Evolutionary conservation across 305 asterid species (phyloP).

Genomic region (Stenogyne calaminthoides): DNA sequence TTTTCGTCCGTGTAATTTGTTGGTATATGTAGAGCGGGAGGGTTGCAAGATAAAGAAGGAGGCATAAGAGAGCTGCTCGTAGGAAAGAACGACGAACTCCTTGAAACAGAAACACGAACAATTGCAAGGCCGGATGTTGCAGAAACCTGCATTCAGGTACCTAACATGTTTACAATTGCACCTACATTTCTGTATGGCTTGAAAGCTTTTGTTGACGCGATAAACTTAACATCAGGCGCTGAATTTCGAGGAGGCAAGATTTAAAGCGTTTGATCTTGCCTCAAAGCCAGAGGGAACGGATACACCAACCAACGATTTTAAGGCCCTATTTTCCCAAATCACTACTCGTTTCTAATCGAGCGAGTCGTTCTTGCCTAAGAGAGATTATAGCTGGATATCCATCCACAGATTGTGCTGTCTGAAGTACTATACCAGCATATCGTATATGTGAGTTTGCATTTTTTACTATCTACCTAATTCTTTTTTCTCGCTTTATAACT

Average conservation of each 20-base stretch:
- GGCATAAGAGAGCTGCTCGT: constrained; percentile 79
- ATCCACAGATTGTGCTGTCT: too few relatives aligned
- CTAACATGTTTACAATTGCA: neutral
- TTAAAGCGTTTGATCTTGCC: constrained; percentile 87
- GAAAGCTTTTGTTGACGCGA: constrained; percentile 3
- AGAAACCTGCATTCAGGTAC: constrained; percentile 88
- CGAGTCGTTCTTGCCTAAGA: neutral
- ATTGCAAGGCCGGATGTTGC: constrained; percentile 90
- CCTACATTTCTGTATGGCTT: neutral
- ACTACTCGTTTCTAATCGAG: constrained; percentile 59
- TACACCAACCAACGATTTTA: constrained; percentile 78
- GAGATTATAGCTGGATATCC: neutral
- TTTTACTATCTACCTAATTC: neutral
- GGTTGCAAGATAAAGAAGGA: constrained; percentile 91
- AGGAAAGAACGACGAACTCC: constrained; percentile 92
- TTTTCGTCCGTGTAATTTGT: neutral
- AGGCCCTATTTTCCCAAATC: constrained; percentile 78
- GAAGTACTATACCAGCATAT: neutral
- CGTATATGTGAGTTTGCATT: neutral
- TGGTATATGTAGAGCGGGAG: constrained; percentile 74
- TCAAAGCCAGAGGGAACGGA: constrained; percentile 90
- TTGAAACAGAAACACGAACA: constrained; percentile 77
- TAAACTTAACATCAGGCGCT: constrained; percentile 63
- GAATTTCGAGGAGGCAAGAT: constrained; percentile 73
- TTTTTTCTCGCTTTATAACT: neutral